These are phyloP conservation scores for Saccharomyces jurei DNA, from an alignment of 805 yeast genomes.

Conservation along the genomic window DNA sequence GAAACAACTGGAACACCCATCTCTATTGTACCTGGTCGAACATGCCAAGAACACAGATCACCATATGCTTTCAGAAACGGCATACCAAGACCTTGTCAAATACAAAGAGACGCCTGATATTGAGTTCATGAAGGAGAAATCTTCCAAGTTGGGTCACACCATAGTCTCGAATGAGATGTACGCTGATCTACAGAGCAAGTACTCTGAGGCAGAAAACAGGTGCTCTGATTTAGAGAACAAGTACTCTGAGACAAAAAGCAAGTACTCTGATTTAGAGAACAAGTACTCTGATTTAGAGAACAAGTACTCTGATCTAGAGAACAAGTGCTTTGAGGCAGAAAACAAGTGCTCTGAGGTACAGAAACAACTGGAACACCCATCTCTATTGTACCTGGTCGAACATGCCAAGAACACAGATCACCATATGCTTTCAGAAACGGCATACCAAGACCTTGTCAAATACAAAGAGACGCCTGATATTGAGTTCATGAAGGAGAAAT, in stretches of 20 bases:
- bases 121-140: slow-evolving; percentile 7
- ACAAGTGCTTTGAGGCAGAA: too few species aligned
- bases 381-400: slow-evolving; percentile 5
- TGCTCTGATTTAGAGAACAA: too few species aligned
- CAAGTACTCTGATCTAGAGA: slow-evolving; percentile 7
- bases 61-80: slow-evolving; percentile 6
- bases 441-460: slow-evolving; percentile 7
- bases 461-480: slow-evolving; percentile 12
- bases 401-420: slow-evolving; percentile 1
- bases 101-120: slow-evolving; percentile 5
- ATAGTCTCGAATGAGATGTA: slow-evolving; percentile 7
- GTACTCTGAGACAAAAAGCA: too few species aligned
- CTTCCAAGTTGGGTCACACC: slow-evolving; percentile 10
- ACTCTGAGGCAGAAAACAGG: too few species aligned
- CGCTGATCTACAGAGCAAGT: background rate
- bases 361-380: slow-evolving; percentile 3
- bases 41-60: slow-evolving; percentile 22
- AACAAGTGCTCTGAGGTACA: background rate
- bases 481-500: slow-evolving; percentile 21
- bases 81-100: background rate
- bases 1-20: slow-evolving; percentile 8
- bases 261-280: too few species aligned
- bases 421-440: background rate
- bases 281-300: too few species aligned
- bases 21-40: slow-evolving; percentile 16